phyloP scores from a whole-genome alignment of 1,139 yeast species.

The Spathaspora sp. region DNA sequence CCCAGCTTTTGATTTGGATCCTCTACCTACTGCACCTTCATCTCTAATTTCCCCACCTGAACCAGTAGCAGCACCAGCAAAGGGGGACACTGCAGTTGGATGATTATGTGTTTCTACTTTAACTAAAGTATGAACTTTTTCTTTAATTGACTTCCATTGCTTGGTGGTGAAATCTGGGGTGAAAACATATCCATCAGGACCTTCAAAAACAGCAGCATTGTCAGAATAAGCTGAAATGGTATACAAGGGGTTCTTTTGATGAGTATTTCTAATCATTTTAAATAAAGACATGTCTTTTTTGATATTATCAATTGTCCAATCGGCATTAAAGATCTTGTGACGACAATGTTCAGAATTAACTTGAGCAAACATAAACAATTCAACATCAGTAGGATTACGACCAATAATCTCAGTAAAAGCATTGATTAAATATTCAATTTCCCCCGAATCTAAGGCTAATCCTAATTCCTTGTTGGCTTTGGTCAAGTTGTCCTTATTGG shows the following conservation, averaged over 20 bases:
- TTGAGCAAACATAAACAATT: conserved; percentile 98
- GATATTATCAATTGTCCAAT: conserved; percentile 92
- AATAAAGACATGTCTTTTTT: conserved; percentile 74
- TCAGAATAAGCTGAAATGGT: conserved; percentile 96
- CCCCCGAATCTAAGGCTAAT: conserved; percentile 89
- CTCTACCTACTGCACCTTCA: conserved; percentile 99
- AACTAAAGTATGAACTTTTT: conserved; percentile 82
- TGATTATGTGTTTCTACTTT: conserved; percentile 99
- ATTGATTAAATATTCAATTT: conserved; percentile 79
- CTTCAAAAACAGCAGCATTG: conserved; percentile 97
- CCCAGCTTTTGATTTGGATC: conserved; percentile 96
- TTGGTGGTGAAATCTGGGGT: conserved; percentile 76
- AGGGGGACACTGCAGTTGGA: conserved; percentile 98
- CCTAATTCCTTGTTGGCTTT: conserved; percentile 85
- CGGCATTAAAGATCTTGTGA: conserved; percentile 98
- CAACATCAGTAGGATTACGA: conserved; percentile 97
- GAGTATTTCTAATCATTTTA: conserved; percentile 96
- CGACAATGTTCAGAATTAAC: conserved; percentile 99
- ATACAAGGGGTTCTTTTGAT: conserved; percentile 71
- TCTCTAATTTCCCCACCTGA: conserved; percentile 99
- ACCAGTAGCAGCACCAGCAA: conserved; percentile 99
- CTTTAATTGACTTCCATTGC: conserved; percentile 73
- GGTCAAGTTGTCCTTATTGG: conserved; percentile 61
- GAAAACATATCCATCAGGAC: conserved; percentile 70
- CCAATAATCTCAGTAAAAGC: conserved; percentile 75